Percentiles rank a stretch among this genome's conserved stretches.
phyloP scores from a whole-genome alignment of 2,329 filamentous ascomycete species.

The Emmonsiellopsis sp. region DNA sequence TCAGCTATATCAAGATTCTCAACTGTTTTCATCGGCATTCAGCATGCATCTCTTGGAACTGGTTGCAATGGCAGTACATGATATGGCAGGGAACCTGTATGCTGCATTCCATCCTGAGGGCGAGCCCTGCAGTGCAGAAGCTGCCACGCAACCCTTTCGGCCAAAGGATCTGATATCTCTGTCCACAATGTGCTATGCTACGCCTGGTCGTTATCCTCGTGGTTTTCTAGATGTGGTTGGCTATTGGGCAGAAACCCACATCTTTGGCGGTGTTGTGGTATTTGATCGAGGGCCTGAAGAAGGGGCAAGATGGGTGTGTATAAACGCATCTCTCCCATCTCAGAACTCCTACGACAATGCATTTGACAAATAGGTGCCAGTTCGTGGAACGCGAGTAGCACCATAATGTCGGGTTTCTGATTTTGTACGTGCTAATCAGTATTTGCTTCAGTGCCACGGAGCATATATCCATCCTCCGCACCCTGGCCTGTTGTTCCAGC shows the following conservation, averaged over 20 bases:
- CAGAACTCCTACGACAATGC: not conserved
- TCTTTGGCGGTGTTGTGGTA: conserved; percentile 4
- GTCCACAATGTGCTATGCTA: not conserved
- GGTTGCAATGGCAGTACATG: conserved; percentile 2
- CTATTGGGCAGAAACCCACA: conserved; percentile 4
- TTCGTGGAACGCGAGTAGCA: too few relatives aligned
- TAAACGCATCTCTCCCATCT: too few relatives aligned
- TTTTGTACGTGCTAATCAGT: too few relatives aligned
- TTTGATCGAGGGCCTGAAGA: conserved; percentile 4
- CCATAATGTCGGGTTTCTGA: not conserved
- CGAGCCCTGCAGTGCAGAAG: not conserved
- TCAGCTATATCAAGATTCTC: not conserved
- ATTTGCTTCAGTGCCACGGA: not conserved
- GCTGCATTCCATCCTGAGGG: not conserved
- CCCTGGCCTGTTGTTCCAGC: conserved; percentile 1
- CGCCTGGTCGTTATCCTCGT: not conserved
- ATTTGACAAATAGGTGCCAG: not conserved
- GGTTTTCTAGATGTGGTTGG: conserved; percentile 1
- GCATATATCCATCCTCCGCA: conserved; percentile 2
- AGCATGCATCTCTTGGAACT: conserved; percentile 6
- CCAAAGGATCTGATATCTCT: not conserved
- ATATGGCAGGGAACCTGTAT: conserved; percentile 1
- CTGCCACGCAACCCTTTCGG: not conserved
- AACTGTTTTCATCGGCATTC: not conserved
- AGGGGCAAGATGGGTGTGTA: conserved; percentile 2